Base-by-base conservation (phyloP, 805 yeast genomes). In the Kluyveromyces aestuarii region DNA sequence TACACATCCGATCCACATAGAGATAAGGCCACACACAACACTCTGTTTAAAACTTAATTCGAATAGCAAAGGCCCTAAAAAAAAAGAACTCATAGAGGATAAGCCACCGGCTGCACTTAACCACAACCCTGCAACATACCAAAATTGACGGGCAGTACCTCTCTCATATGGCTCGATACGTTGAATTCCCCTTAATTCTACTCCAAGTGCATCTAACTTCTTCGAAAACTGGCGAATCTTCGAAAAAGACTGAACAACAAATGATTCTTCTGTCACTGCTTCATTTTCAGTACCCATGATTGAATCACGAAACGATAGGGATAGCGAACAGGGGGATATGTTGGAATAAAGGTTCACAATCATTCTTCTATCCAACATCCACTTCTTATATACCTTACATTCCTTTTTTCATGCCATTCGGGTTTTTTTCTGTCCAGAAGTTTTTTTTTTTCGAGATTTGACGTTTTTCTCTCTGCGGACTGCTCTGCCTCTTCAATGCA, bases 41-140 rank as follows among this genome's bases (percentile, higher is more conserved):
- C 86, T 69, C 56, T 86, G 83, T 49, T 68, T 76, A 56, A 85
- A 81, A 13, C 87, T 86, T 21, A 88, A 68, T 2, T 77, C 84
- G 60, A 77, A 88, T 2, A 85, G 59, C 45, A 86, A 63, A 0
- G 95, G 87, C 0, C 95, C 93, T 42, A 87, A 67, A 48, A 84
- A 79, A 59, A 77, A 88, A 1, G 93, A 79, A 1, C 95, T 84
- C 89, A 88, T 85, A 1, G 96, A 86, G 2, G 95, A 82, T n/a
- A 88, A 69, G 0, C 95, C 89, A 46, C 95, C 95, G 50, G 90
- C 77, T 0, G 91, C 96, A 39, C 90, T 81, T 14, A 86, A 59
- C 96, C 96, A 88, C 41, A 87, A 73, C 2, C 93, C 89, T 11
- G 75, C 64, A 16, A 86, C 87, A 14, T 74, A 70, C 6, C 74